phyloP scores from a whole-genome alignment of 106 monocot species.

The Alisma plantagoaquatica region DNA sequence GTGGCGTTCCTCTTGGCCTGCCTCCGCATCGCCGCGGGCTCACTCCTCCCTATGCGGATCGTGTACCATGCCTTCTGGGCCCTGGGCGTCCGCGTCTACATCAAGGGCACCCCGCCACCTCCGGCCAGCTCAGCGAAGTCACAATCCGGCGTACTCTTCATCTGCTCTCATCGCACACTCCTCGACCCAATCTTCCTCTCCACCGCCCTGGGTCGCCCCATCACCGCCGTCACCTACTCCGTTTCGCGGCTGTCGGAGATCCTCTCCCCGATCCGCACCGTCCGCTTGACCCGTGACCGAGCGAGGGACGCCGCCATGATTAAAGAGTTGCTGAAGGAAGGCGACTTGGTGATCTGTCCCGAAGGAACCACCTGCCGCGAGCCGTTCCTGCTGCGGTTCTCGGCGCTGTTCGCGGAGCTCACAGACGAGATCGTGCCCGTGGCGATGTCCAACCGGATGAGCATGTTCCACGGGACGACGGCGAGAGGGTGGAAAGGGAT shows the following conservation, averaged over 20 bases:
- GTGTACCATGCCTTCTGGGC: conserved; percentile 23
- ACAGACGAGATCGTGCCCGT: conserved; percentile 29
- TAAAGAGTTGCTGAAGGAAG: conserved; percentile 35
- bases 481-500: conserved; percentile 21
- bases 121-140: conserved; percentile 12
- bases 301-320: conserved; percentile 64
- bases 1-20: conserved; percentile 13
- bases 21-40: conserved; percentile 17
- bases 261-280: conserved; percentile 65
- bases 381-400: conserved; percentile 70
- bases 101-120: conserved; percentile 24
- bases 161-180: conserved; percentile 37
- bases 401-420: conserved; percentile 63
- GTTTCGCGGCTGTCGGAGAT: conserved; percentile 60
- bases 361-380: conserved; percentile 77
- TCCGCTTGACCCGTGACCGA: conserved; percentile 54
- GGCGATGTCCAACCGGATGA: conserved; percentile 22
- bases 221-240: conserved; percentile 36
- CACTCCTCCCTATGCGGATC: conserved; percentile 19
- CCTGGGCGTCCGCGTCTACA: conserved; percentile 21
- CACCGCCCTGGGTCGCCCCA: conserved; percentile 19
- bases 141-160: conserved; percentile 28
- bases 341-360: too few species aligned
- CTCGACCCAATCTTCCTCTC: conserved; percentile 26
- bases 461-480: conserved; percentile 27